A percentile compares a stretch with the other conserved stretches of the same genome.
phyloP scores from a whole-genome alignment of 2,329 filamentous ascomycete species.

The Nemania sp. region DNA sequence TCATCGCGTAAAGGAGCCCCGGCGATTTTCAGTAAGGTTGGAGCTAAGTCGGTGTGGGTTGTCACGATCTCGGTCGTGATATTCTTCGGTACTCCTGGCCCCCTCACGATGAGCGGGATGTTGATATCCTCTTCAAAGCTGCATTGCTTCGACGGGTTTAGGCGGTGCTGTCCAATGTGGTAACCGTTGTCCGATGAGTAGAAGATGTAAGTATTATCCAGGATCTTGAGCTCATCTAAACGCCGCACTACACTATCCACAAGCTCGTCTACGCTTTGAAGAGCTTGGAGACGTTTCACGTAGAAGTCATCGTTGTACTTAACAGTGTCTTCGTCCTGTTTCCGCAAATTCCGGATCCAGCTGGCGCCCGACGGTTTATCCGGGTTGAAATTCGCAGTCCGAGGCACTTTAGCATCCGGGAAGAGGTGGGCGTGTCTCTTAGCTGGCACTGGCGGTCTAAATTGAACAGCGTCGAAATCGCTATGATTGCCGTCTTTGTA shows the following conservation, averaged over 20 bases:
- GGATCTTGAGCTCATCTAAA: constrained; percentile 43
- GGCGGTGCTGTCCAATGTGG: constrained; percentile 61
- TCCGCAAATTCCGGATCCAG: constrained; percentile 48
- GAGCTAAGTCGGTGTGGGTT: constrained; percentile 65
- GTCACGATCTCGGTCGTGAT: constrained; percentile 51
- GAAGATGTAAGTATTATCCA: constrained; percentile 60
- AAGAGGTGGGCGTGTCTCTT: constrained; percentile 65
- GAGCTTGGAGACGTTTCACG: constrained; percentile 52
- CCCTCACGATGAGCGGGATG: constrained; percentile 59
- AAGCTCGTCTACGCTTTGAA: constrained; percentile 60
- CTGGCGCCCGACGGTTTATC: constrained; percentile 49
- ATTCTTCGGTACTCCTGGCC: constrained; percentile 53
- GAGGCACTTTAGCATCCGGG: constrained; percentile 58
- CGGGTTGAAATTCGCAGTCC: constrained; percentile 70
- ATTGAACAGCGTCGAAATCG: constrained; percentile 39
- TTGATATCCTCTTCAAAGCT: constrained; percentile 63
- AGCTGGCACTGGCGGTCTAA: constrained; percentile 58
- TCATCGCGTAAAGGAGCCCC: constrained; percentile 48
- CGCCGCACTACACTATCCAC: constrained; percentile 50
- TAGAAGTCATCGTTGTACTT: constrained; percentile 56
- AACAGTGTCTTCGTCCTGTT: constrained; percentile 46
- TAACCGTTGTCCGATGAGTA: constrained; percentile 65
- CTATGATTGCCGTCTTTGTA: constrained; percentile 32
- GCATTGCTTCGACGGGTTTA: constrained; percentile 61
- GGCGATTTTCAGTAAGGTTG: constrained; percentile 57